Evolutionary conservation across 2,329 filamentous ascomycete genomes (phyloP).

Genomic region (Colletotrichum caudatum): DNA sequence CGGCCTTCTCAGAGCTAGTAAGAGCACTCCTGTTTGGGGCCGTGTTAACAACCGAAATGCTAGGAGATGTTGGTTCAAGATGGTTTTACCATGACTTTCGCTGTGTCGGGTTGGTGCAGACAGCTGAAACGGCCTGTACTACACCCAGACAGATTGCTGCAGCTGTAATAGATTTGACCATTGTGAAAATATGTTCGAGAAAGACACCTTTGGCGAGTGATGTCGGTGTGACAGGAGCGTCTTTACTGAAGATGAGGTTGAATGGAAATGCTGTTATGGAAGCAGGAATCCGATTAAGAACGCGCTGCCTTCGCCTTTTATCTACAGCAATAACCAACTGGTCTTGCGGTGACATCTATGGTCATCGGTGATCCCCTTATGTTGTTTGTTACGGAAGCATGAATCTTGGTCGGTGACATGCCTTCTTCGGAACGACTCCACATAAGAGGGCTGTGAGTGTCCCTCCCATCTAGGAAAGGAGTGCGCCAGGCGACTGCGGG

Average conservation of each 20-base stretch:
- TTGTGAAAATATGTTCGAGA: neutral
- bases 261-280: too few relatives aligned
- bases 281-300: too few relatives aligned
- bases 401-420: neutral
- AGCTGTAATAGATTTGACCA: neutral
- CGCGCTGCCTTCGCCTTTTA: neutral
- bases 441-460: neutral
- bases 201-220: neutral
- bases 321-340: neutral
- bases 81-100: conserved; percentile 13
- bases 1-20: conserved; percentile 22
- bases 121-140: neutral
- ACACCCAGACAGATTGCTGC: neutral
- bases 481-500: neutral
- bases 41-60: neutral
- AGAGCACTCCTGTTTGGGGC: conserved; percentile 9
- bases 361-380: neutral
- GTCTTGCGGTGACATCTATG: neutral
- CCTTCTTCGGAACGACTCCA: neutral
- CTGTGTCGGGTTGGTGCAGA: conserved; percentile 16
- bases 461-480: neutral
- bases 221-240: neutral
- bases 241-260: neutral
- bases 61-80: too few relatives aligned
- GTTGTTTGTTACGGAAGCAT: neutral